phyloP scores from a whole-genome alignment of 208 protist genomes.

The Herpetomonas muscarum region DNA sequence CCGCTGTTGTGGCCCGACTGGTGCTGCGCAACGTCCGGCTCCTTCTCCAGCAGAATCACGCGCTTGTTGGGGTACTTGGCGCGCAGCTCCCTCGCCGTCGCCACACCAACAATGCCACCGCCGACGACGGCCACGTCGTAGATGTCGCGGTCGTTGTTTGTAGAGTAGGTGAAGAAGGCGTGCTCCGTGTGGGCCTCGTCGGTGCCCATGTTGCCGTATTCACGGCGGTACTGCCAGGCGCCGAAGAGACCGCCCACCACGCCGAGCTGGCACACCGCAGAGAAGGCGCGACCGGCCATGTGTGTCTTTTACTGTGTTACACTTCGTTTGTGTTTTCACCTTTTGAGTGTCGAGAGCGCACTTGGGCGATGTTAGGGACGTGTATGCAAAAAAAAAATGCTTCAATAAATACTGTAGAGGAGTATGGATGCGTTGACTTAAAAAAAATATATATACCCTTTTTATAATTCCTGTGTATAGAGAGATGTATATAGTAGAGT shows the following conservation, averaged over 20 bases:
- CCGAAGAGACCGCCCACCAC: constrained; percentile 32
- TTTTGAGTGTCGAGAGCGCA: no score
- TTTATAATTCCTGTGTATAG: no score
- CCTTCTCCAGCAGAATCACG: constrained; percentile 84
- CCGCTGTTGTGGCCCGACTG: constrained; percentile 90
- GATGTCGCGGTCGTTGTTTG: constrained; percentile 30
- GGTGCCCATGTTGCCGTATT: constrained; percentile 36
- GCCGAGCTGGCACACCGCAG: constrained; percentile 22
- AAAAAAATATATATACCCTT: no score
- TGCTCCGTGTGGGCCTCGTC: constrained; percentile 19
- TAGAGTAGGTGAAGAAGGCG: constrained; percentile 42
- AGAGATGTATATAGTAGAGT: no score
- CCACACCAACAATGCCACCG: constrained; percentile 84
- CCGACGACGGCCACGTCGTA: constrained; percentile 91
- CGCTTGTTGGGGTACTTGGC: constrained; percentile 59
- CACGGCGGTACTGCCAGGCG: constrained; percentile 44
- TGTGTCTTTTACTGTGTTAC: constrained; percentile 2
- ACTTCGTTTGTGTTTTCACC: no score
- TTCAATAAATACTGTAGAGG: no score
- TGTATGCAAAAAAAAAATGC: no score
- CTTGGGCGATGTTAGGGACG: no score
- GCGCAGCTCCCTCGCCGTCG: constrained; percentile 68
- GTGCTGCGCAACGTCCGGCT: constrained; percentile 83
- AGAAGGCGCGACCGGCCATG: constrained; percentile 6
- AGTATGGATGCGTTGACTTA: no score